Evolutionary conservation across 148 eudicot species (phyloP).

Genomic region (Limonium bicolor): DNA sequence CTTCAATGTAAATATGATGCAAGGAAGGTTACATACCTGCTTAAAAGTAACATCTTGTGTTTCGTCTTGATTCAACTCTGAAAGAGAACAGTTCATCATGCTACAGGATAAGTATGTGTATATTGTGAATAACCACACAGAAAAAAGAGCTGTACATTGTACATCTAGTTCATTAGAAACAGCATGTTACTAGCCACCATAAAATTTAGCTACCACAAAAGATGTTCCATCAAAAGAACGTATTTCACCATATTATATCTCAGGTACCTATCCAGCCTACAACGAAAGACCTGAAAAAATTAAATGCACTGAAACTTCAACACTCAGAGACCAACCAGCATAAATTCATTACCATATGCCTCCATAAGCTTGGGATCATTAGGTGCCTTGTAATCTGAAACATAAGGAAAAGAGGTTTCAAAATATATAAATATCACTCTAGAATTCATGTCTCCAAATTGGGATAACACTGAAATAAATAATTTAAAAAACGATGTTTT

Average conservation of each 20-base stretch:
- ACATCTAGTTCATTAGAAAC: no score
- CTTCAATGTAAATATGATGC: no score
- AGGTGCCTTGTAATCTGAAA: constrained; percentile 56
- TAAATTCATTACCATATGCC: constrained; percentile 53
- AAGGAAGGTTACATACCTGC: constrained; percentile 39
- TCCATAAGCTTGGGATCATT: constrained; percentile 61
- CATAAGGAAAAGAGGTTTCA: constrained; percentile 6
- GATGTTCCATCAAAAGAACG: no score
- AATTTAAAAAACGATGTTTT: background rate
- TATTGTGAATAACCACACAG: no score
- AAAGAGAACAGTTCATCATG: constrained; percentile 10
- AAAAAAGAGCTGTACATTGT: no score
- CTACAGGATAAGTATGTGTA: no score
- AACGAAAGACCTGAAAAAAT: no score
- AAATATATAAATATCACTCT: background rate
- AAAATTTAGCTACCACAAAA: no score
- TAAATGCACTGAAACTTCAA: no score
- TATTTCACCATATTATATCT: no score
- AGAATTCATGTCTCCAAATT: background rate
- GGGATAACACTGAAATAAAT: background rate
- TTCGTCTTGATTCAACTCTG: constrained; percentile 83
- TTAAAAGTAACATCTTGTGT: constrained; percentile 85
- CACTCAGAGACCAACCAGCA: background rate
- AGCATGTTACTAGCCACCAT: no score
- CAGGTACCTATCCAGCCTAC: no score